phyloP scores from a whole-genome alignment of 2,329 filamentous ascomycete species.

The Pseudogymnoascus sp. region DNA sequence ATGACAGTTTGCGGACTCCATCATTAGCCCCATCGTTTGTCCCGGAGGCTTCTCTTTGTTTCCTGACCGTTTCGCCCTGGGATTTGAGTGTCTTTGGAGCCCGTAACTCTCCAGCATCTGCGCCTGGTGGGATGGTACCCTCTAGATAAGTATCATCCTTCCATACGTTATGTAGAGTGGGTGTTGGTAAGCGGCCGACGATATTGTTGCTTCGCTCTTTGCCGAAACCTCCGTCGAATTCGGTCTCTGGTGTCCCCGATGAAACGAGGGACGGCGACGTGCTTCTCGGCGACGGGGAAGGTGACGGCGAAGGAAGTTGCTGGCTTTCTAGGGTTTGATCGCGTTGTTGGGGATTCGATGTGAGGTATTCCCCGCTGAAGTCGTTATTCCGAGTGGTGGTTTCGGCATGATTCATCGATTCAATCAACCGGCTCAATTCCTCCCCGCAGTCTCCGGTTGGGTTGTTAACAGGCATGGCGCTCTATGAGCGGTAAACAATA shows the following conservation, averaged over 20 bases:
- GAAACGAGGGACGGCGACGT: conserved; percentile 18
- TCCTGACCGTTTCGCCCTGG: conserved; percentile 22
- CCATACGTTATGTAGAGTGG: not conserved
- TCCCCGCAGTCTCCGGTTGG: not conserved
- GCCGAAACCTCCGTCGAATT: not conserved
- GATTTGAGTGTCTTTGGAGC: conserved; percentile 24
- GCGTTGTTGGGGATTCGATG: not conserved
- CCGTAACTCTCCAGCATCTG: conserved; percentile 7
- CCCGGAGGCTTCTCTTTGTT: conserved; percentile 16
- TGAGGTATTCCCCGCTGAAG: not conserved
- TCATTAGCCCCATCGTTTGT: conserved; percentile 24
- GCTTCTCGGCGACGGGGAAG: conserved; percentile 21
- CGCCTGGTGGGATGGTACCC: not conserved
- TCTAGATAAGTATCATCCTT: not conserved
- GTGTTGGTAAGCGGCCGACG: not conserved
- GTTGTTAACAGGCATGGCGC: not conserved
- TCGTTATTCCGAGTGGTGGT: not conserved
- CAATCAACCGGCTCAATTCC: not conserved
- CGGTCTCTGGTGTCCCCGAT: not conserved
- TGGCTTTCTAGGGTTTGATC: conserved; percentile 13
- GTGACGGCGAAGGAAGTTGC: conserved; percentile 24
- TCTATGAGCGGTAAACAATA: conserved; percentile 2
- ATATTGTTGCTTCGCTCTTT: conserved; percentile 2
- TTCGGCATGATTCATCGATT: conserved; percentile 8
- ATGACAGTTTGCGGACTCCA: conserved; percentile 46